Conservation (phyloP, 768 basidiomycete species). For the Pulveroboletus ravenelii region DNA sequence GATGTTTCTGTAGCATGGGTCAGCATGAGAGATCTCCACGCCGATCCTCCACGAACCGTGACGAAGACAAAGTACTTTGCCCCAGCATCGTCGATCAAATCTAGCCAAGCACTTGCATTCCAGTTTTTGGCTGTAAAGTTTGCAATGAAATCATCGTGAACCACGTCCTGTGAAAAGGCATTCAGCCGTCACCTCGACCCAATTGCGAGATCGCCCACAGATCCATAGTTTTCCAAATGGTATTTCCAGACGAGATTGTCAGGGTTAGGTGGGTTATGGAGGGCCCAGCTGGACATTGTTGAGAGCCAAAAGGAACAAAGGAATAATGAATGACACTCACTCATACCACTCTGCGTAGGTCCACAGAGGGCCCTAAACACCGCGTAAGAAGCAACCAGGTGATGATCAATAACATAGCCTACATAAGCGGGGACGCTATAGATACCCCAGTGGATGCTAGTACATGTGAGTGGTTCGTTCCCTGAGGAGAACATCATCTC, state of each 20-base stretch:
- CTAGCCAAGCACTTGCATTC: conserved; percentile 51
- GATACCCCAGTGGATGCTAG: conserved; percentile 49
- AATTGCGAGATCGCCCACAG: neutral
- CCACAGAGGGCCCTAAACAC: conserved; percentile 33
- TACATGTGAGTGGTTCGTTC: neutral
- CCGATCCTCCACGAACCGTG: conserved; percentile 32
- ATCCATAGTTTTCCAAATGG: conserved; percentile 47
- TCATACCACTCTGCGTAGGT: conserved; percentile 55
- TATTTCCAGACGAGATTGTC: conserved; percentile 45
- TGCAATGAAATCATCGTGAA: conserved; percentile 57
- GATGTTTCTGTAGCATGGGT: conserved; percentile 44
- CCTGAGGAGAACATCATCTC: neutral
- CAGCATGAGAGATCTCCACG: neutral
- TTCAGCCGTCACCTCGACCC: neutral
- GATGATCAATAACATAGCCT: neutral
- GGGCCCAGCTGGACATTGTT: conserved; percentile 29
- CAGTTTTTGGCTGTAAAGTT: conserved; percentile 50
- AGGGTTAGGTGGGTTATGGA: conserved; percentile 34
- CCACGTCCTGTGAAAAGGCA: conserved; percentile 31
- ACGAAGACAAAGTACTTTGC: conserved; percentile 61
- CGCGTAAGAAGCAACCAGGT: neutral
- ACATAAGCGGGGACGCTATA: conserved; percentile 46
- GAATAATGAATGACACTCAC: conserved; percentile 29
- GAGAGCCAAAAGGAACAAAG: no score
- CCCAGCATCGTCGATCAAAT: conserved; percentile 50